Evolutionary conservation across 768 basidiomycete species (phyloP), one percentile per base, ranked within the genome.

Genomic region (Russula sp.): DNA sequence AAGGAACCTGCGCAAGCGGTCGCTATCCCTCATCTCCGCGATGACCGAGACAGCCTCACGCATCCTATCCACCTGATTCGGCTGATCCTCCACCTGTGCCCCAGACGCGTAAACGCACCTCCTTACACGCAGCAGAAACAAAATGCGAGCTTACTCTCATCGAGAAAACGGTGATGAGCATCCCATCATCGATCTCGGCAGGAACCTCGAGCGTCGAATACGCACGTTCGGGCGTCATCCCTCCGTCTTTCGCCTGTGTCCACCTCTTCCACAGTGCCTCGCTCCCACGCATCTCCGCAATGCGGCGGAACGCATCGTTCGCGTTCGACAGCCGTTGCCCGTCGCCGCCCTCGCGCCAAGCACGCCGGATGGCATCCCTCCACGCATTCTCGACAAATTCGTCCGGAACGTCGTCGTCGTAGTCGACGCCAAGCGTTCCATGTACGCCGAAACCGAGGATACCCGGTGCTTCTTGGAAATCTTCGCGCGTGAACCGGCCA

Each of bases 151-250:
- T 11, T 68, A 90, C 91, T 76, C 91, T 76, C 80, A 94, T 79
- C 49, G 76, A 71, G 71, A 80, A 92, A 9, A 92, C 80, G 6
- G 84, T 87, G 66, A 90, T 78, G 35, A 94, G 71, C 82, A 90
- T 88, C n/a, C 78, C 74, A 50, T 94, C 91, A 48, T 89, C 88
- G 10, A 85, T 80, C n/a, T 86, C 86, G 58, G 77, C 74, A 7
- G 87, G 84, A 32, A 88, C 79, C 66, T 88, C 89, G 37, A 94
- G 76, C 22, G 85, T 82, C 57, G 80, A 76, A 71, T 89, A 92
- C 42, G 92, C 92, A 66, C 80, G 79, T 55, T 83, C 82, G 7
- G 86, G 84, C 35, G 82, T 85, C 83, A 94, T 88, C 55, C 71
- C 72, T 72, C 75, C 78, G 50, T 79, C 80, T 69, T 84, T 81